phyloP scores from a whole-genome alignment of 176 grass and related monocot genomes.

The Phoenix dactylifera region DNA sequence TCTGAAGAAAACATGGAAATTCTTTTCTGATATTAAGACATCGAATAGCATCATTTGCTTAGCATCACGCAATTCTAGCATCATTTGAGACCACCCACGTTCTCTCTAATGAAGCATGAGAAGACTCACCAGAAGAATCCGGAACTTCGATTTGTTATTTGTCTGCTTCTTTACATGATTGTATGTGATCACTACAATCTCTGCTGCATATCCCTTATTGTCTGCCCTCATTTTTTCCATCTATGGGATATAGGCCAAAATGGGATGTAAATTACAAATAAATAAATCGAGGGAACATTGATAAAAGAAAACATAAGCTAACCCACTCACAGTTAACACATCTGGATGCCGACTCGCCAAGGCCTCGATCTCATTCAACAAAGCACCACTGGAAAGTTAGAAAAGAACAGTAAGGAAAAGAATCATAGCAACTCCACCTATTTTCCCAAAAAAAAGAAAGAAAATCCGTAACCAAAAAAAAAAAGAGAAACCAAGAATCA shows the following conservation, averaged over 20 bases:
- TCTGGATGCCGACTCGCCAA: conserved; percentile 62
- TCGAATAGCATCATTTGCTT: no score
- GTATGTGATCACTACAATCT: conserved; percentile 72
- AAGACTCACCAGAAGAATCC: conserved; percentile 86
- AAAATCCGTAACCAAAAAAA: neutral
- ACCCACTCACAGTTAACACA: conserved; percentile 51
- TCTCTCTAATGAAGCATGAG: no score
- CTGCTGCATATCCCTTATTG: conserved; percentile 64
- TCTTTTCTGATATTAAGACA: no score
- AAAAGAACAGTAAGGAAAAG: no score
- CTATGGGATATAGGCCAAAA: conserved; percentile 26
- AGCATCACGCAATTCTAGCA: no score
- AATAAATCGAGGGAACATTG: no score
- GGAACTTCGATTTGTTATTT: conserved; percentile 40
- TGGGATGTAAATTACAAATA: no score
- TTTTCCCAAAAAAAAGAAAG: neutral
- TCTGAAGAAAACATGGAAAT: no score
- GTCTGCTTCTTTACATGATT: conserved; percentile 36
- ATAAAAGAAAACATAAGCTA: neutral
- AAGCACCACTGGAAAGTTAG: conserved; percentile 34
- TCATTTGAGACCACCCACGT: no score
- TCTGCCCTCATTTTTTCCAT: conserved; percentile 61
- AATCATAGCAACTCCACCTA: no score
- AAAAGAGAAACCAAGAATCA: no score
- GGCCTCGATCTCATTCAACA: conserved; percentile 54